These are phyloP conservation scores for Solanum dulcamara DNA, from an alignment of 257 asterid species.

Conservation along the genomic window DNA sequence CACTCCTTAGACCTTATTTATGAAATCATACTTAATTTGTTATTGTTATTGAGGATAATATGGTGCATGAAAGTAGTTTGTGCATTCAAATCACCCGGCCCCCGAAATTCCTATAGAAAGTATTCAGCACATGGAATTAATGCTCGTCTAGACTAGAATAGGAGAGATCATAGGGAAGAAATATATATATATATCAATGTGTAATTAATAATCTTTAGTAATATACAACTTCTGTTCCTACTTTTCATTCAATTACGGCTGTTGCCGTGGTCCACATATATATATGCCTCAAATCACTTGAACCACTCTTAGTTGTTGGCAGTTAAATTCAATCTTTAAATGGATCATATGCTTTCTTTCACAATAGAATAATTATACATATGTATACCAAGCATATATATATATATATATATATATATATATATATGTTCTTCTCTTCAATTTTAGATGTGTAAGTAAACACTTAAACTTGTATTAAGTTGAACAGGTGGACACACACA, in stretches of 20 bases:
- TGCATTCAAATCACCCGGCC: not conserved
- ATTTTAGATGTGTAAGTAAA: too few relatives aligned
- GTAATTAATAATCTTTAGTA: not conserved
- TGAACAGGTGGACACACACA: too few relatives aligned
- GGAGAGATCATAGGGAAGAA: not conserved
- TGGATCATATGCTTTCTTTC: slow-evolving; percentile 1
- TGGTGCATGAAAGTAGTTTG: not conserved
- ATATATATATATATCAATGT: not conserved
- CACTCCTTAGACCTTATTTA: too few relatives aligned
- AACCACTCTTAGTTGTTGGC: slow-evolving; percentile 17
- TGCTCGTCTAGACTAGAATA: not conserved
- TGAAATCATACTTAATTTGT: too few relatives aligned
- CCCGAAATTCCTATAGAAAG: not conserved
- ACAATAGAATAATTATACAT: not conserved
- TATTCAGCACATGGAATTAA: not conserved
- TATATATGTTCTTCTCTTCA: too few relatives aligned
- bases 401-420: too few relatives aligned
- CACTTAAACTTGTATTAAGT: too few relatives aligned
- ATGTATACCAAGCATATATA: too few relatives aligned
- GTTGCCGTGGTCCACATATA: slow-evolving; percentile 14
- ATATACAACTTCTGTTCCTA: not conserved
- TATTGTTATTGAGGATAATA: too few relatives aligned
- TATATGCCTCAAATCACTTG: slow-evolving; percentile 9
- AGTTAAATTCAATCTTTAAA: not conserved
- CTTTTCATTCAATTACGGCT: not conserved